Conservation (phyloP, 768 basidiomycete species). For the Psilocybe subaeruginosa region DNA sequence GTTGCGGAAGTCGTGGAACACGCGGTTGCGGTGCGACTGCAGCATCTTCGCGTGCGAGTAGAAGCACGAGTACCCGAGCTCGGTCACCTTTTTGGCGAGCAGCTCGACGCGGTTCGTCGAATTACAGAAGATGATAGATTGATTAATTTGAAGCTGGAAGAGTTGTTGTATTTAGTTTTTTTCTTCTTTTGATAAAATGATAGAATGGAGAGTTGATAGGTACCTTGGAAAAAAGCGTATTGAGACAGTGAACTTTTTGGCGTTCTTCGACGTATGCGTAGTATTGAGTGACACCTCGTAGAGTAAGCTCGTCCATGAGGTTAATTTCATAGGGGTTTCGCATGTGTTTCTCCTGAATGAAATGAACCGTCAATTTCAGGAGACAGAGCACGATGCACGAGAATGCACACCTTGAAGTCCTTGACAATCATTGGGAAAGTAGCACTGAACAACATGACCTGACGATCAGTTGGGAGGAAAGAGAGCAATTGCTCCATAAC, state of each 20-base stretch:
- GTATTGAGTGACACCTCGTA: conserved; percentile 98
- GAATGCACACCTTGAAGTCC: conserved; percentile 84
- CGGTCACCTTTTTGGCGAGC: conserved; percentile 98
- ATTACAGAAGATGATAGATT: conserved; percentile 99
- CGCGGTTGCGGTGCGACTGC: conserved; percentile 97
- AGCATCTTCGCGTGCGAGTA: conserved; percentile 99
- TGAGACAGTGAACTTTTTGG: conserved; percentile 99
- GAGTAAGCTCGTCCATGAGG: conserved; percentile 99
- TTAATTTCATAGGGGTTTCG: conserved; percentile 95
- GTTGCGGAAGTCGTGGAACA: conserved; percentile 99
- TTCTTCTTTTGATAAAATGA: not conserved
- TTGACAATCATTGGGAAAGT: conserved; percentile 99
- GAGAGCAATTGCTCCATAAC: conserved; percentile 96
- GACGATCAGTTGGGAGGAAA: conserved; percentile 82
- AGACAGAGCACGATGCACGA: not conserved
- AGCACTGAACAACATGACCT: conserved; percentile 99
- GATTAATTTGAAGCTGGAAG: conserved; percentile 96
- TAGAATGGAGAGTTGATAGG: conserved; percentile 15
- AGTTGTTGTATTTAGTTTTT: not conserved
- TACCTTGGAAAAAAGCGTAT: conserved; percentile 99
- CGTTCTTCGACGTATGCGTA: conserved; percentile 99
- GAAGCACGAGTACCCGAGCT: conserved; percentile 99
- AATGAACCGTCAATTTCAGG: conserved; percentile 5
- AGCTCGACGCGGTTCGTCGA: conserved; percentile 99
- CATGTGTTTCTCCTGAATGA: conserved; percentile 90